Percentiles rank a stretch among this genome's conserved stretches.
Evolutionary conservation across 306 rosid genomes (phyloP).

Genomic region (Dryas drummondii): DNA sequence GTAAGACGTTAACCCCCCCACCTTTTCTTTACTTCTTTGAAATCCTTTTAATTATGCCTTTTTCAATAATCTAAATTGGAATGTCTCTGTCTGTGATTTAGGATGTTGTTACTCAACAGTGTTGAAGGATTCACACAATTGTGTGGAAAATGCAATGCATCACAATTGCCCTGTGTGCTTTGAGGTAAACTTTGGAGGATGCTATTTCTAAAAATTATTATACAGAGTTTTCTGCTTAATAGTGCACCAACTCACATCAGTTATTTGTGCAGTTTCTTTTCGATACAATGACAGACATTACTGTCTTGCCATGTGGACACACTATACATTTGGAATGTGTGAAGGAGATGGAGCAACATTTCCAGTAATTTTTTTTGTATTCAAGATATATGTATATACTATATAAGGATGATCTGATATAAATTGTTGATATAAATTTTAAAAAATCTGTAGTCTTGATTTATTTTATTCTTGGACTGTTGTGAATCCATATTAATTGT

Average conservation of each 20-base stretch:
- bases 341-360: constrained; percentile 57
- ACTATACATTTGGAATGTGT: constrained; percentile 70
- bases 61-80: constrained; percentile 12
- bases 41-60: neutral
- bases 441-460: constrained; percentile 4
- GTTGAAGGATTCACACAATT: constrained; percentile 59
- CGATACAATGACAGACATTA: constrained; percentile 59
- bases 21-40: neutral
- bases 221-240: neutral
- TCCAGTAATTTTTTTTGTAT: constrained; percentile 44
- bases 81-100: constrained; percentile 23
- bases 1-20: constrained; percentile 30
- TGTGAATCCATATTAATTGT: neutral
- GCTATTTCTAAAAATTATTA: neutral
- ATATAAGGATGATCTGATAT: neutral
- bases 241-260: constrained; percentile 16
- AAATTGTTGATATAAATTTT: neutral
- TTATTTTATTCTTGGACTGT: neutral
- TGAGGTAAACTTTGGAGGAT: constrained; percentile 48
- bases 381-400: neutral
- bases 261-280: constrained; percentile 61
- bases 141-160: constrained; percentile 87
- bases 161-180: constrained; percentile 84
- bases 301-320: constrained; percentile 64
- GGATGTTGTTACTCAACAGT: constrained; percentile 75